Percentiles rank a stretch among this genome's conserved stretches.
phyloP scores from a whole-genome alignment of 1,284 basidiomycete genomes.

The Inonotus obliquus region DNA sequence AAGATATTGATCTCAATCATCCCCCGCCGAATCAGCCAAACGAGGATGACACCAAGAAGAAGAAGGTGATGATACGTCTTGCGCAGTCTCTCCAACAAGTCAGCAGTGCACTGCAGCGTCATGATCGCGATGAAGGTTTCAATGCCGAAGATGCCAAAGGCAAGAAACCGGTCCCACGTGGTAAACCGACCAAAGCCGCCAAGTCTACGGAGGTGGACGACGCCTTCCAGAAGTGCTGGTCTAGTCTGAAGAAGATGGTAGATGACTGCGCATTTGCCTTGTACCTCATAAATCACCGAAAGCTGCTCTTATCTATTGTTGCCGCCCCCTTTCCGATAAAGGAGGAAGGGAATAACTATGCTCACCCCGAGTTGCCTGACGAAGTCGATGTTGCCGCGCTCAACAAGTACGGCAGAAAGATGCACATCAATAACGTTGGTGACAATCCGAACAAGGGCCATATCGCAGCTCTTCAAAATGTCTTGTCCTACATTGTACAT shows the following conservation, averaged over 20 bases:
- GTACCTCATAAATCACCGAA: background rate
- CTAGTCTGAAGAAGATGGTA: background rate
- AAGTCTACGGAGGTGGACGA: background rate
- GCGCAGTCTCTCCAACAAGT: background rate
- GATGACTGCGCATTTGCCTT: too few relatives aligned
- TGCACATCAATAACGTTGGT: background rate
- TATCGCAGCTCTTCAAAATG: background rate
- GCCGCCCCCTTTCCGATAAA: background rate
- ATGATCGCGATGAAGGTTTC: too few relatives aligned
- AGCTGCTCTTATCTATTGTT: background rate
- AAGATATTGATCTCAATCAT: background rate
- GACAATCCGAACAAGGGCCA: background rate
- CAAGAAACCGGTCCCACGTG: too few relatives aligned
- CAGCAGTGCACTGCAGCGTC: too few relatives aligned
- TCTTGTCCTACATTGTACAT: background rate
- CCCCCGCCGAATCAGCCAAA: too few relatives aligned
- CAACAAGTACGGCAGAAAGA: background rate
- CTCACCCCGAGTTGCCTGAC: background rate
- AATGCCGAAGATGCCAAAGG: too few relatives aligned
- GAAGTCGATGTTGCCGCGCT: background rate
- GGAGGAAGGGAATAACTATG: background rate
- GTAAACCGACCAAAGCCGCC: background rate
- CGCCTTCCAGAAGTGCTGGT: background rate
- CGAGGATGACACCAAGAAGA: background rate
- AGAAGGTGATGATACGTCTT: background rate